A percentile compares a stretch with the other conserved stretches of the same genome.
These are phyloP conservation scores for Hypoxylon intermedium DNA, from an alignment of 495 filamentous ascomycete species.

Conservation along the genomic window DNA sequence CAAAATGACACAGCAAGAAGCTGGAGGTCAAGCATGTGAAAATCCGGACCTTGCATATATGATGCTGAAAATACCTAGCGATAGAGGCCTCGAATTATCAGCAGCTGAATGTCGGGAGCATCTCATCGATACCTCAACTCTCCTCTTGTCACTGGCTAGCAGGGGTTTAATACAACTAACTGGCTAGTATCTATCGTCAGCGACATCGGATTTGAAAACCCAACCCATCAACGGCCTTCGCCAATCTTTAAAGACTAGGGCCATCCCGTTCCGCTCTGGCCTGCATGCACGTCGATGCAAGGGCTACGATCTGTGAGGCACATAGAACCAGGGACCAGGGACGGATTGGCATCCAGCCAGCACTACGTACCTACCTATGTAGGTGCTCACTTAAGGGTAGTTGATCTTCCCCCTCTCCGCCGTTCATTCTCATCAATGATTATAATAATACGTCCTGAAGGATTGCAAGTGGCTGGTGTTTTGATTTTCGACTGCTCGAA, in stretches of 20 bases:
- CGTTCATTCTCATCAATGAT: constrained; percentile 10
- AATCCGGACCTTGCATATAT: not conserved
- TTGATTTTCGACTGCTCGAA: constrained; percentile 9
- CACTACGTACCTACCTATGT: too few relatives aligned
- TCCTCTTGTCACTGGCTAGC: too few relatives aligned
- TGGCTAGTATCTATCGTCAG: constrained; percentile 16
- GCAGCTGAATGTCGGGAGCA: too few relatives aligned
- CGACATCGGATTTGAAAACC: constrained; percentile 37
- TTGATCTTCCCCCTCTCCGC: constrained; percentile 8
- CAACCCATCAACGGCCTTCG: constrained; percentile 27
- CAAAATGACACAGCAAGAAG: constrained; percentile 5
- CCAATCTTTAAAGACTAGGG: constrained; percentile 31
- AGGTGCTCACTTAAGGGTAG: constrained; percentile 12
- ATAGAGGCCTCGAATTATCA: too few relatives aligned
- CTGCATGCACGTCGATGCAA: constrained; percentile 36
- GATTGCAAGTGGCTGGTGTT: constrained; percentile 7
- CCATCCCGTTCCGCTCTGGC: constrained; percentile 34
- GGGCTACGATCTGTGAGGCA: constrained; percentile 32
- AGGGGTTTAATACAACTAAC: too few relatives aligned
- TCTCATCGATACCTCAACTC: too few relatives aligned
- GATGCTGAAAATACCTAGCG: not conserved
- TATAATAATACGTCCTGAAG: not conserved
- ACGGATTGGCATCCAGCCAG: constrained; percentile 8
- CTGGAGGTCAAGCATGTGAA: constrained; percentile 5
- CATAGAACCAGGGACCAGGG: constrained; percentile 13